phyloP scores from a whole-genome alignment of 179 eudicot genomes.

The Heliamphora pulchella region DNA sequence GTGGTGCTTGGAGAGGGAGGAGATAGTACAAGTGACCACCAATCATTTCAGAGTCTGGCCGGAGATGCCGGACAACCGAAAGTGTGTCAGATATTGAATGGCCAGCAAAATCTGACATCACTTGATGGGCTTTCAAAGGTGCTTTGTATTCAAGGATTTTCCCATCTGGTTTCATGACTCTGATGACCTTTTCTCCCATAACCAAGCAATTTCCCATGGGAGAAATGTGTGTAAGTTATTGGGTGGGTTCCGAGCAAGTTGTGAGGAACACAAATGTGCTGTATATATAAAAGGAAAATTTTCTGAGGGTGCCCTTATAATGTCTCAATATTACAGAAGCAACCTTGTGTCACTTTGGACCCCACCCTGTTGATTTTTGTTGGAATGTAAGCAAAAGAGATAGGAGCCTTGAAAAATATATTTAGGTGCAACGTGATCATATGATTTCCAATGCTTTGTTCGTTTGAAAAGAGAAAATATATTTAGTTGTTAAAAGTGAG shows the following conservation, averaged over 20 bases:
- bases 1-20: constrained; percentile 26
- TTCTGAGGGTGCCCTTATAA: constrained; percentile 14
- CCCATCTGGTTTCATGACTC: constrained; percentile 40
- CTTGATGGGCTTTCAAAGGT: constrained; percentile 37
- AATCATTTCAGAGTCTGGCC: constrained; percentile 22
- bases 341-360: constrained; percentile 16
- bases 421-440: no score
- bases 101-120: constrained; percentile 36
- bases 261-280: neutral
- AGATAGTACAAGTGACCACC: constrained; percentile 42
- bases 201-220: constrained; percentile 66
- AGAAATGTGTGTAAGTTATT: neutral
- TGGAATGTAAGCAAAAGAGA: neutral
- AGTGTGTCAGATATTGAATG: constrained; percentile 37
- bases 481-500: no score
- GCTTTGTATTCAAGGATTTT: constrained; percentile 40
- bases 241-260: constrained; percentile 10
- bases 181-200: constrained; percentile 31
- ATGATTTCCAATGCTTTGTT: neutral
- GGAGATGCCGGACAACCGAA: constrained; percentile 26
- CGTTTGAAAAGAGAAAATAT: neutral
- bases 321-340: constrained; percentile 22
- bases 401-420: no score
- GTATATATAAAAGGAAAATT: constrained; percentile 17
- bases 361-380: constrained; percentile 21